Evolutionary conservation across 257 asterid species (phyloP), one percentile per base, ranked within the genome.

Genomic region (Solanum chmielewskii): DNA sequence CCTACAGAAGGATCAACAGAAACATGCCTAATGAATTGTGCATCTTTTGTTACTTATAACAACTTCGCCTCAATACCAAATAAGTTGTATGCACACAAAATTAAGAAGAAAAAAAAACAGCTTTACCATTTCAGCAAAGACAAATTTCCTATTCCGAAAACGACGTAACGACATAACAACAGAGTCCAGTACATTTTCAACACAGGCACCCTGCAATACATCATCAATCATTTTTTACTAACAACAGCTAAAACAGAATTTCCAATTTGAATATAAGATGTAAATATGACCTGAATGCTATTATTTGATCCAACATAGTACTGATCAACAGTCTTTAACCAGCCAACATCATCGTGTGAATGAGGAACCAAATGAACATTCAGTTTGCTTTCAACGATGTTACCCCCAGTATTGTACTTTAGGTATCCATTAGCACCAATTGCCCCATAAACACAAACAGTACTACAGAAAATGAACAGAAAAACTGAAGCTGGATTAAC

Each of bases 321-420:
- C 93, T 96, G 99, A 92, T 95, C 99, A 90, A 96, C 3, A 0
- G 98, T 96, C 90, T 96, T 96, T 77, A 96, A 94, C 99, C 99
- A 96, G 33, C 99, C 99, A 84, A 96, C 98, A 87, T 96, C 99
- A 87, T 96, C 98, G 59, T 96, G 99, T 12, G 98, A 89, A 88
- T 96, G 99, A 84, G 99, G 90, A 90, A 95, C 99, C 92, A 96
- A 91, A 86, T 96, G 98, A 77, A 96, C 99, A 89, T 96, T 96
- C 95, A 96, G 78, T 90, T 94, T 96, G 39, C 94, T 94, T 83
- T 90, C 94, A 73, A 93, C 95, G 90, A 92, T 88, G 35, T 93
- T 93, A 90, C 92, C 86, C 37, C 92, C 93, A 91, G 98, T 96
- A 15, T 92, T 86, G 86, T 94, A 96, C 45, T 88, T 89, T 14